A percentile compares a stretch with the other conserved stretches of the same genome.
Evolutionary conservation across 2,329 filamentous ascomycete genomes (phyloP).

Genomic region (Aspergillus ochraceus): DNA sequence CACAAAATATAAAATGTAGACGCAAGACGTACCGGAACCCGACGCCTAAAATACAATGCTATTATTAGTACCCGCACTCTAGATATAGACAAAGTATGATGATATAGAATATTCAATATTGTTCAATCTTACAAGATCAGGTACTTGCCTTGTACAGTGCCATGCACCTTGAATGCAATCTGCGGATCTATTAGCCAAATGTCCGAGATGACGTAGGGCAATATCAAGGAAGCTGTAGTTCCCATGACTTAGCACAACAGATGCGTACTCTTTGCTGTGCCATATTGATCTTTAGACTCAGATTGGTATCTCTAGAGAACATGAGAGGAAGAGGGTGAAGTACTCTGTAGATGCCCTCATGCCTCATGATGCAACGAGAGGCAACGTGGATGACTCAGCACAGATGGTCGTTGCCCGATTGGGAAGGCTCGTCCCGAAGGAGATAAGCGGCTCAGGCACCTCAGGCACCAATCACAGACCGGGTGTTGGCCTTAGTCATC

Average conservation of each 20-base stretch:
- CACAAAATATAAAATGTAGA: background rate
- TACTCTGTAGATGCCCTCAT: background rate
- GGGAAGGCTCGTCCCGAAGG: background rate
- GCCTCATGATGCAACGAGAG: background rate
- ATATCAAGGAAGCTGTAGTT: background rate
- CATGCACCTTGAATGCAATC: slow-evolving; percentile 56
- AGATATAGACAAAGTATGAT: background rate
- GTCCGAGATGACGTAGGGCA: background rate
- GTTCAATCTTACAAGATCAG: background rate
- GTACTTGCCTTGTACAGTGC: slow-evolving; percentile 66
- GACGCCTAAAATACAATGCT: slow-evolving; percentile 23
- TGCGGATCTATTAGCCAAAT: slow-evolving; percentile 17
- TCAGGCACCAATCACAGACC: background rate
- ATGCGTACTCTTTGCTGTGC: background rate
- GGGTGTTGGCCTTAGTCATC: background rate
- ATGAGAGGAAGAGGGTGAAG: background rate
- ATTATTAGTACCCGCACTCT: background rate
- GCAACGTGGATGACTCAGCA: background rate
- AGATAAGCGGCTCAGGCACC: background rate
- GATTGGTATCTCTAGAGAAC: too few species aligned
- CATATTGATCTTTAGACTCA: background rate
- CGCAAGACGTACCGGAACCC: slow-evolving; percentile 31
- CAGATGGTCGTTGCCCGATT: background rate
- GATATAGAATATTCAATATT: background rate
- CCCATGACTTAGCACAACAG: background rate